Base-by-base conservation (phyloP, 305 asterid genomes). In the Striga hermonthica region DNA sequence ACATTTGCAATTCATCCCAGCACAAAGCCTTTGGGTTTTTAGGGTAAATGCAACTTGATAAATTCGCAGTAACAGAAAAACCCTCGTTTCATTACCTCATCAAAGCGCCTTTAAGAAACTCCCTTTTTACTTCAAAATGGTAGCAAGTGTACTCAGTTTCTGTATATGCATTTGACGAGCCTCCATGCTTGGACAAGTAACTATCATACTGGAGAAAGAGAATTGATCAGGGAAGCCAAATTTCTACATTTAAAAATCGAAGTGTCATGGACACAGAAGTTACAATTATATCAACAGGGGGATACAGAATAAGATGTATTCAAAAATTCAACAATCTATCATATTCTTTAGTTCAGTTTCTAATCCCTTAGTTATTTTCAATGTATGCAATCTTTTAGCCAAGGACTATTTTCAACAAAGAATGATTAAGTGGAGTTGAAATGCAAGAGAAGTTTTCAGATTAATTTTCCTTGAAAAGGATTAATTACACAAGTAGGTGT, bases 81-180 rank as follows among this genome's bases (percentile, higher is more conserved):
- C 47, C n/a, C 40, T 14, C 58, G 22, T 57, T 9, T 13, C 47
- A 9, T 64, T 83, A 90, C 99, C 97, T 86, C 70, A 80, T 82
- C 80, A 90, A 79, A 57, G 98, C 96, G 69, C 94, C 97, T 76
- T 84, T 55, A 31, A 93, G 95, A 83, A 82, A 90, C 87, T 93
- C 97, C 73, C 76, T 79, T 67, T 93, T 86, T 65, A 90, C 97
- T 58, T 88, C 95, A 81, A 93, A 93, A 75, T 84, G 89, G 80
- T 93, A 93, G 83, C 96, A 90, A 40, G 99, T 88, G 72, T 84
- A 81, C 90, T 93, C 97, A 4, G 95, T 86, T 75, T 93, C 97
- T 11, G 99, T 93, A 78, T 86, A 83, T 15, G 97, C 99, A 82
- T 93, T 93, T 48, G 99, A 93, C 7, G 95, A 83, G 10, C 99